Conservation (phyloP, 176 grass and related monocot species). For the Melocanna baccifera region DNA sequence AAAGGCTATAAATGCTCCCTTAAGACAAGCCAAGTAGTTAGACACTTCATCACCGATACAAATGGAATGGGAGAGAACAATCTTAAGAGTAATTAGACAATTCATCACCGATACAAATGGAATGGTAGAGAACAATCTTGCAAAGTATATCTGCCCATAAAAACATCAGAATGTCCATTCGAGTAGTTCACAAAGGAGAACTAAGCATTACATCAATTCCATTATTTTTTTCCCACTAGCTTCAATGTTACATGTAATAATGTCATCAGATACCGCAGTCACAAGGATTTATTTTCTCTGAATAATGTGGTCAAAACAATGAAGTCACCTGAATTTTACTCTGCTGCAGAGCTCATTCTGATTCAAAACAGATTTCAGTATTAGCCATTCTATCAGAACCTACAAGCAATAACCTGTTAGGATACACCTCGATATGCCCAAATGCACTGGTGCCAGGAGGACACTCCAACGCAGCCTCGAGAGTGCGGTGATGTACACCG, state of each 20-base stretch:
- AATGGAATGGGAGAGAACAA: neutral
- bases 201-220: neutral
- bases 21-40: neutral
- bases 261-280: neutral
- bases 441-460: slow-evolving; percentile 69
- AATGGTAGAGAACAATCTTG: neutral
- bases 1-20: too few species aligned
- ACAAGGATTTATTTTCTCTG: neutral
- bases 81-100: neutral
- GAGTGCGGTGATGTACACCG: slow-evolving; percentile 65
- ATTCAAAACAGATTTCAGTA: slow-evolving; percentile 65
- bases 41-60: neutral
- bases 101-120: neutral
- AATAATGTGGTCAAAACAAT: neutral
- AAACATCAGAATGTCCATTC: neutral
- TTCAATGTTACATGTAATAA: neutral
- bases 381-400: slow-evolving; percentile 70
- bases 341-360: neutral
- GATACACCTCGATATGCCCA: slow-evolving; percentile 69
- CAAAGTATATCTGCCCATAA: neutral
- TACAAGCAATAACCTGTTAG: slow-evolving; percentile 63
- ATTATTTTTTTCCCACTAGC: neutral
- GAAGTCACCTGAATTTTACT: neutral
- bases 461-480: slow-evolving; percentile 88
- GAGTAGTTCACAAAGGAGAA: neutral